These are phyloP conservation scores for Hymenoscyphus salicellus DNA, from an alignment of 2,329 filamentous ascomycete species.

Conservation along the genomic window DNA sequence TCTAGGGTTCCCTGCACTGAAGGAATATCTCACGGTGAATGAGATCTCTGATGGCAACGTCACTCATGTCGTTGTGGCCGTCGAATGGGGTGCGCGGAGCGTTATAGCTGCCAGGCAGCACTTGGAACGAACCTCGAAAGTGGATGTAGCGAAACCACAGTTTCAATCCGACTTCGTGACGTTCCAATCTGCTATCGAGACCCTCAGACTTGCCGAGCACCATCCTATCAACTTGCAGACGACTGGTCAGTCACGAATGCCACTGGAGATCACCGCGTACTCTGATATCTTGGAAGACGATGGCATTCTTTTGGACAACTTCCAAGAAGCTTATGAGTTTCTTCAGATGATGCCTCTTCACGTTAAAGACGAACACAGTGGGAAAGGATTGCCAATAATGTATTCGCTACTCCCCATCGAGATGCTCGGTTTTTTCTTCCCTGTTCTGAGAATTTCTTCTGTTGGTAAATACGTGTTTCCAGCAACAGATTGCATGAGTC, in stretches of 20 bases:
- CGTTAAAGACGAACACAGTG: slow-evolving; percentile 22
- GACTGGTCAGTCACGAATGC: background rate
- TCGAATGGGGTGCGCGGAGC: slow-evolving; percentile 22
- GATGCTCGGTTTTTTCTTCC: slow-evolving; percentile 22
- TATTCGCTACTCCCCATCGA: slow-evolving; percentile 32
- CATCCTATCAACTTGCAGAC: background rate
- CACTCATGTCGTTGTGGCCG: slow-evolving; percentile 24
- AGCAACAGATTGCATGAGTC: slow-evolving; percentile 16
- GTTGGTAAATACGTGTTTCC: background rate
- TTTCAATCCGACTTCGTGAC: slow-evolving; percentile 8
- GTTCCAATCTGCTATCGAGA: slow-evolving; percentile 1
- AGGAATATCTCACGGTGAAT: slow-evolving; percentile 4
- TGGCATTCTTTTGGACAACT: slow-evolving; percentile 17
- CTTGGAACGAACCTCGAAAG: background rate
- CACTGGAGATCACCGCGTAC: slow-evolving; percentile 22
- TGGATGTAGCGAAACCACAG: background rate
- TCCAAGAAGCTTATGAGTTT: slow-evolving; percentile 27
- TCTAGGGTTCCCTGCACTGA: slow-evolving; percentile 11
- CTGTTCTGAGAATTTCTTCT: background rate
- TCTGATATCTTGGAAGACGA: slow-evolving; percentile 22
- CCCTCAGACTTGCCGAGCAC: background rate
- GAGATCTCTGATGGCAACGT: slow-evolving; percentile 11
- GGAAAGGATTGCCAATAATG: slow-evolving; percentile 28
- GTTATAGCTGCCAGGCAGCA: slow-evolving; percentile 11
- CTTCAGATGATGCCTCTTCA: slow-evolving; percentile 24